These are phyloP conservation scores for Odonthalia washingtoniensis DNA, from an alignment of 31 red algal genomes.

Conservation along the genomic window DNA sequence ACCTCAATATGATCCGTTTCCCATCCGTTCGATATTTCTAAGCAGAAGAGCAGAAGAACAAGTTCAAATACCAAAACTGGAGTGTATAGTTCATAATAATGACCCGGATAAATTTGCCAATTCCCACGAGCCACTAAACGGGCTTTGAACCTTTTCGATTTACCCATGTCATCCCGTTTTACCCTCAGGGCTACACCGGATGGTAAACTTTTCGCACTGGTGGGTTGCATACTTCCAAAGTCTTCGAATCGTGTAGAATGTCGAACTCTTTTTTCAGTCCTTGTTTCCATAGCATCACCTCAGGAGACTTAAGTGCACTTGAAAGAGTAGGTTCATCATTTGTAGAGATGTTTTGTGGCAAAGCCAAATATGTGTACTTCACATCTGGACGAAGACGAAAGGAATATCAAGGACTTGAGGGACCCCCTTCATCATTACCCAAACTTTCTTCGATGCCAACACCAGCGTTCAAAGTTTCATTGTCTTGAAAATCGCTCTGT, in stretches of 20 bases:
- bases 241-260: not conserved
- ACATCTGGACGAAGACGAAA: not conserved
- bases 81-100: slow-evolving; percentile 16
- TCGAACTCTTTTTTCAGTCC: slow-evolving; percentile 6
- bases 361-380: not conserved
- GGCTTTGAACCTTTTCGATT: slow-evolving; percentile 11
- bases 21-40: not conserved
- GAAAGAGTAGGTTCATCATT: slow-evolving; percentile 2
- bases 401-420: not conserved
- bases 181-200: slow-evolving; percentile 28
- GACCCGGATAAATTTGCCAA: not conserved
- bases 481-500: too few species aligned
- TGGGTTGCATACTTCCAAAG: slow-evolving; percentile 5
- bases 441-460: too few species aligned
- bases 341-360: not conserved
- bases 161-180: slow-evolving; percentile 9
- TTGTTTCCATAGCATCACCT: slow-evolving; percentile 6
- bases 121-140: slow-evolving; percentile 30
- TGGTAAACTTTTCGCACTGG: not conserved
- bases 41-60: slow-evolving; percentile 4
- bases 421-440: too few species aligned
- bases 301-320: slow-evolving; percentile 17
- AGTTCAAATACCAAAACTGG: slow-evolving; percentile 30
- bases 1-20: slow-evolving; percentile 12
- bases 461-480: too few species aligned